A percentile compares a stretch with the other conserved stretches of the same genome.
Evolutionary conservation across 2,329 filamentous ascomycete genomes (phyloP).

Genomic region (Botrytis aclada): DNA sequence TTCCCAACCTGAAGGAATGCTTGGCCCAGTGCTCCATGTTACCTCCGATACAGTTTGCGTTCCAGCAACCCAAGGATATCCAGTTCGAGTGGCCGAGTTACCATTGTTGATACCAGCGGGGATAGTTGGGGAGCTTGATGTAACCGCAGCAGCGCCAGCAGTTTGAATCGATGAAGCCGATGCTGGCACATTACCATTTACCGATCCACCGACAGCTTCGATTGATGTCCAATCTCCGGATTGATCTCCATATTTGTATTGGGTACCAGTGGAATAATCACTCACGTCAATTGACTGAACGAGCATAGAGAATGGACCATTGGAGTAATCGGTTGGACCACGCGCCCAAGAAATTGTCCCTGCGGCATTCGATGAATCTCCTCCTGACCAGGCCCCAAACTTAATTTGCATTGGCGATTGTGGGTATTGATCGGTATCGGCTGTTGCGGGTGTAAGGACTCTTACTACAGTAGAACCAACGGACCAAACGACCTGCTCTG

Average conservation of each 20-base stretch:
- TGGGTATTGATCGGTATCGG: slow-evolving; percentile 74
- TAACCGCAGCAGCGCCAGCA: slow-evolving; percentile 61
- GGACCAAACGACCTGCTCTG: slow-evolving; percentile 79
- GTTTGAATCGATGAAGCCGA: slow-evolving; percentile 43
- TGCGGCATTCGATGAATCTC: slow-evolving; percentile 68
- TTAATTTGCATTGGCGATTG: slow-evolving; percentile 96
- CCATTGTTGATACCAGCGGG: slow-evolving; percentile 64
- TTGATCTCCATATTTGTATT: slow-evolving; percentile 78
- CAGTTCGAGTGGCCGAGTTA: slow-evolving; percentile 55
- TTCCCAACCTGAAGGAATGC: slow-evolving; percentile 76
- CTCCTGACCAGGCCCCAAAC: slow-evolving; percentile 88
- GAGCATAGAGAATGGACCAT: slow-evolving; percentile 83
- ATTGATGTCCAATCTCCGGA: slow-evolving; percentile 82
- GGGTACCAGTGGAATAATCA: slow-evolving; percentile 88
- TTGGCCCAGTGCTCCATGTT: slow-evolving; percentile 42
- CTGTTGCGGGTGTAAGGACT: slow-evolving; percentile 66
- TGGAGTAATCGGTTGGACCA: slow-evolving; percentile 77
- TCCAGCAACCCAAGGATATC: slow-evolving; percentile 65
- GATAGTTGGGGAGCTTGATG: slow-evolving; percentile 60
- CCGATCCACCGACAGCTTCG: slow-evolving; percentile 68
- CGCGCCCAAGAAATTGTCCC: slow-evolving; percentile 91
- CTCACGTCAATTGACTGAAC: slow-evolving; percentile 73
- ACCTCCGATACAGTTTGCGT: slow-evolving; percentile 49
- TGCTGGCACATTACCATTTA: slow-evolving; percentile 61
- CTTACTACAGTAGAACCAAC: slow-evolving; percentile 76